Percentiles rank a stretch among this genome's conserved stretches.
These are phyloP conservation scores for Apiotrichum porosum DNA, from an alignment of 1,284 basidiomycete genomes.

Conservation along the genomic window DNA sequence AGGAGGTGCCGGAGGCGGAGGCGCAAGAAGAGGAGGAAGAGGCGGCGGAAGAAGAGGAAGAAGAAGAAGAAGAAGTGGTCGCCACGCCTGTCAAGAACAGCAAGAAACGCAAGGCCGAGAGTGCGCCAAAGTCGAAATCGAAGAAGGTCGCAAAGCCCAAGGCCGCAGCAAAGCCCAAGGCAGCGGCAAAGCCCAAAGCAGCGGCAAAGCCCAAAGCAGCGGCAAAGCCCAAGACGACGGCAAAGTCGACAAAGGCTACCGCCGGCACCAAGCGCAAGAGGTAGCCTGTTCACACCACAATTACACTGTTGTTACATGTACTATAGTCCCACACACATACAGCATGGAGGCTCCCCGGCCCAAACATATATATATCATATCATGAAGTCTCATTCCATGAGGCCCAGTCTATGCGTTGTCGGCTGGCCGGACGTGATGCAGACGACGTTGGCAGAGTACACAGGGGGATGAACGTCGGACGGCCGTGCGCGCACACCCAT, in stretches of 20 bases:
- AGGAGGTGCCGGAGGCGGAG: constrained; percentile 11
- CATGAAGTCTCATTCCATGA: too few relatives aligned
- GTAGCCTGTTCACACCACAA: not conserved
- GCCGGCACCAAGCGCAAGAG: not conserved
- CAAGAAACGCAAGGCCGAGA: constrained; percentile 1
- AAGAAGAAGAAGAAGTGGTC: not conserved
- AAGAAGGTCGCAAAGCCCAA: not conserved
- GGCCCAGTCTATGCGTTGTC: constrained; percentile 24
- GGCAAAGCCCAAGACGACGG: too few relatives aligned
- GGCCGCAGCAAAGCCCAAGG: too few relatives aligned
- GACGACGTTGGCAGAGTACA: constrained; percentile 29
- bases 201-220: too few relatives aligned
- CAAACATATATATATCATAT: too few relatives aligned
- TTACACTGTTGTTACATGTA: too few relatives aligned
- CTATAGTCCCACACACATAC: too few relatives aligned
- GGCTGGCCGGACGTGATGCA: not conserved
- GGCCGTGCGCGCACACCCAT: constrained; percentile 90
- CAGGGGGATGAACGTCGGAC: constrained; percentile 49
- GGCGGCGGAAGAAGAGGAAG: constrained; percentile 1
- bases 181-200: too few relatives aligned
- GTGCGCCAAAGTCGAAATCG: not conserved
- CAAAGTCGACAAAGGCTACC: too few relatives aligned
- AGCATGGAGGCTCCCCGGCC: too few relatives aligned
- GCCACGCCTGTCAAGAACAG: constrained; percentile 1
- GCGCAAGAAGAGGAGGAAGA: constrained; percentile 11